These are phyloP conservation scores for Calonectria honghensis DNA, from an alignment of 2,329 filamentous ascomycete species.

Conservation along the genomic window DNA sequence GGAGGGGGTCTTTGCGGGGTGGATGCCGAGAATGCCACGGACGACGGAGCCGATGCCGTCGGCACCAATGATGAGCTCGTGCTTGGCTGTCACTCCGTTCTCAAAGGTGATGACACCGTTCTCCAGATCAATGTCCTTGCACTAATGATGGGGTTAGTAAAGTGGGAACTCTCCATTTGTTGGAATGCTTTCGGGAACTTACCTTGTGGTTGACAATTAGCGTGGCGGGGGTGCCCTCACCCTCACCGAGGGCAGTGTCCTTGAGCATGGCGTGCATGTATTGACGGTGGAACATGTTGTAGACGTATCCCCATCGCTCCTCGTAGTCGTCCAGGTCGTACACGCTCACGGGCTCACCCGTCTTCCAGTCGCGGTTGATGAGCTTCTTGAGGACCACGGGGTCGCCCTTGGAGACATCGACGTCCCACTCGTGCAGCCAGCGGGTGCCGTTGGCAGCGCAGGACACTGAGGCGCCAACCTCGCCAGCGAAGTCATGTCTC, in stretches of 20 bases:
- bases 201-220: slow-evolving; percentile 75
- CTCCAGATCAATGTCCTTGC: slow-evolving; percentile 71
- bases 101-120: slow-evolving; percentile 70
- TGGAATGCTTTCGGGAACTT: slow-evolving; percentile 36
- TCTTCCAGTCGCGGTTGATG: slow-evolving; percentile 83
- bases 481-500: slow-evolving; percentile 78
- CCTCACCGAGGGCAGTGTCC: slow-evolving; percentile 73
- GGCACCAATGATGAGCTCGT: slow-evolving; percentile 78
- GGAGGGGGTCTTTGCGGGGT: slow-evolving; percentile 75
- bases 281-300: slow-evolving; percentile 82
- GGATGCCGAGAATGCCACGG: slow-evolving; percentile 77
- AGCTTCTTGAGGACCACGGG: slow-evolving; percentile 79
- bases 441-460: slow-evolving; percentile 82
- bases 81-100: slow-evolving; percentile 68
- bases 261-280: slow-evolving; percentile 82
- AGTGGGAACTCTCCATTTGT: background rate
- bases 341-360: slow-evolving; percentile 78
- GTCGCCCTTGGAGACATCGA: slow-evolving; percentile 78
- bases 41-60: slow-evolving; percentile 82
- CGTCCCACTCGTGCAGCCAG: slow-evolving; percentile 81
- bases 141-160: slow-evolving; percentile 54
- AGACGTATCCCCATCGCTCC: slow-evolving; percentile 77
- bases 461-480: slow-evolving; percentile 80
- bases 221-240: slow-evolving; percentile 71
- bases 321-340: slow-evolving; percentile 80